A percentile compares a stretch with the other conserved stretches of the same genome.
Evolutionary conservation across 139 green algal genomes (phyloP).

Genomic region (Nannochloris sp.): DNA sequence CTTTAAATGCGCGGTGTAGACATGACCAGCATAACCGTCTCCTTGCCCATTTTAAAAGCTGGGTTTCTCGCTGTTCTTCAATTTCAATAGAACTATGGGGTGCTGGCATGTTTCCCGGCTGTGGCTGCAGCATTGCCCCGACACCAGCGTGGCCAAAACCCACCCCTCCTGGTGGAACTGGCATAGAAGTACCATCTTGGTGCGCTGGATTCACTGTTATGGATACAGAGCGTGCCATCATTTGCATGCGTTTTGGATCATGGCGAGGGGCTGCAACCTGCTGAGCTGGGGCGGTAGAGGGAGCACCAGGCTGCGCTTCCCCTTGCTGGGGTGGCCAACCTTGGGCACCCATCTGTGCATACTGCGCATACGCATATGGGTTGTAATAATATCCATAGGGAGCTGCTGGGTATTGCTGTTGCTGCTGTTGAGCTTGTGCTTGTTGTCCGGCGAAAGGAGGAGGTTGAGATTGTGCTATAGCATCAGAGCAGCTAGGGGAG

Average conservation of each 20-base stretch:
- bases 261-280: neutral
- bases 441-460: no score
- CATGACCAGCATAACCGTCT: neutral
- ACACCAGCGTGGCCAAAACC: no score
- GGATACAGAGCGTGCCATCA: neutral
- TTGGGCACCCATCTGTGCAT: neutral
- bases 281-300: neutral
- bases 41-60: no score
- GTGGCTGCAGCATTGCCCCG: no score
- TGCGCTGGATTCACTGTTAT: neutral
- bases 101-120: no score
- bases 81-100: no score
- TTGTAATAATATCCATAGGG: neutral
- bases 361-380: neutral
- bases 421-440: no score
- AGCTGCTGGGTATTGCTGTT: neutral
- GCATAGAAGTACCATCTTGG: neutral
- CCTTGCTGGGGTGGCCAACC: neutral
- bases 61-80: no score
- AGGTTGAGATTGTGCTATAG: no score
- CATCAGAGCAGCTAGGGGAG: no score
- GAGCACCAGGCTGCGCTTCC: no score
- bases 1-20: conserved; percentile 45
- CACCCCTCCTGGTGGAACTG: no score
- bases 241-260: neutral